Percentiles rank a stretch among this genome's conserved stretches.
Conservation (phyloP, 2,329 filamentous ascomycete genomes). For the Trichoderma harzianum region DNA sequence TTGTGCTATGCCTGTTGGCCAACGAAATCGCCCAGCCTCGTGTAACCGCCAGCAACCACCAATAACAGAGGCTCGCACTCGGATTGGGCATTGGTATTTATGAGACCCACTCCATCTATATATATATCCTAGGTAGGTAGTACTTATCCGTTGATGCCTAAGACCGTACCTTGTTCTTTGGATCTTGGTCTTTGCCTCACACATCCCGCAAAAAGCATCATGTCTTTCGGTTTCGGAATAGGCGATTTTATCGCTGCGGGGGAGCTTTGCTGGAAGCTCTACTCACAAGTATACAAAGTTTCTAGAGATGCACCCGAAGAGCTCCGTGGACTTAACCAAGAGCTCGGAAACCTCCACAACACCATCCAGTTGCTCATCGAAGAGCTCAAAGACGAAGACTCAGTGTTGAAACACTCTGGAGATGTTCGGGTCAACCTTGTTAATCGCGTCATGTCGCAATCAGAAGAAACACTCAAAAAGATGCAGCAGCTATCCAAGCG, state of each 20-base stretch:
- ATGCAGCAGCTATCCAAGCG: not conserved
- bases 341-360: not conserved
- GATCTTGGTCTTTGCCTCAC: not conserved
- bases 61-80: not conserved
- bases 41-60: not conserved
- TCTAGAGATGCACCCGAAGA: not conserved
- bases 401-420: not conserved
- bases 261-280: not conserved
- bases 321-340: not conserved
- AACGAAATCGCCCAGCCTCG: not conserved
- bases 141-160: not conserved
- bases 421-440: not conserved
- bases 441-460: not conserved
- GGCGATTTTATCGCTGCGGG: not conserved
- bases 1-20: not conserved
- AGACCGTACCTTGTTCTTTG: not conserved
- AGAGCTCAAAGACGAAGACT: not conserved
- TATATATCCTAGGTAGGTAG: not conserved
- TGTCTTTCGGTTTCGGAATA: not conserved
- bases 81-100: not conserved
- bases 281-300: conserved; percentile 4
- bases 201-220: not conserved
- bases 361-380: not conserved
- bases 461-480: not conserved
- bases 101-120: not conserved